These are phyloP conservation scores for Mycena rebaudengoi DNA, from an alignment of 768 basidiomycete species.

Conservation along the genomic window DNA sequence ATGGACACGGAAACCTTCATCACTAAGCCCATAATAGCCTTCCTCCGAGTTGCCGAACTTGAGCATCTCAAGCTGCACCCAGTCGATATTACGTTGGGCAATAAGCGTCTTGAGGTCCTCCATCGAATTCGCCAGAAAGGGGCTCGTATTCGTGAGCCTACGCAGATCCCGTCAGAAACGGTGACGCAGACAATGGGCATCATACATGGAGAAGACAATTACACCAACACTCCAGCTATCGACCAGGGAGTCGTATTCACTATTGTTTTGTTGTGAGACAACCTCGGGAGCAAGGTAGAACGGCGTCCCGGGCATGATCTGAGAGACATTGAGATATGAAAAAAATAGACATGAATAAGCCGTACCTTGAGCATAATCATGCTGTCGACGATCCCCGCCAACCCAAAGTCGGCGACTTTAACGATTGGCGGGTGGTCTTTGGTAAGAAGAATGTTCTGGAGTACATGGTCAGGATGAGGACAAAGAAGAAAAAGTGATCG, in stretches of 20 bases:
- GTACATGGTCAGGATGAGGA: neutral
- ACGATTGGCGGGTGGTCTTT: constrained; percentile 68
- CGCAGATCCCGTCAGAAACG: constrained; percentile 20
- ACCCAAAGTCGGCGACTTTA: constrained; percentile 97
- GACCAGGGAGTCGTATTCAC: constrained; percentile 88
- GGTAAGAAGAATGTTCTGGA: constrained; percentile 84
- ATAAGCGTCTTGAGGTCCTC: constrained; percentile 70
- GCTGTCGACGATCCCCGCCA: constrained; percentile 89
- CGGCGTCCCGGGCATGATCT: constrained; percentile 97
- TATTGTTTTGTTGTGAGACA: constrained; percentile 64
- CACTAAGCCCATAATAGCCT: neutral
- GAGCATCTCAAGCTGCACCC: constrained; percentile 54
- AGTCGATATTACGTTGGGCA: constrained; percentile 66
- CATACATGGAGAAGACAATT: constrained; percentile 91
- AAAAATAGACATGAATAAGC: neutral
- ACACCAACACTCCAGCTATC: constrained; percentile 98
- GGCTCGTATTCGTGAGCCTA: constrained; percentile 80
- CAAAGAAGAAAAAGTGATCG: constrained; percentile 24
- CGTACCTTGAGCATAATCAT: constrained; percentile 76
- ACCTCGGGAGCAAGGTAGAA: constrained; percentile 94
- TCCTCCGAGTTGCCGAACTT: too few relatives aligned
- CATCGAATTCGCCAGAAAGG: constrained; percentile 76
- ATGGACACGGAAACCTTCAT: neutral
- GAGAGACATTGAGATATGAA: too few relatives aligned
- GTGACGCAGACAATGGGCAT: constrained; percentile 4